Base-by-base conservation (phyloP, 2,329 filamentous ascomycete species). In the Cladosporium sphaerospermum region DNA sequence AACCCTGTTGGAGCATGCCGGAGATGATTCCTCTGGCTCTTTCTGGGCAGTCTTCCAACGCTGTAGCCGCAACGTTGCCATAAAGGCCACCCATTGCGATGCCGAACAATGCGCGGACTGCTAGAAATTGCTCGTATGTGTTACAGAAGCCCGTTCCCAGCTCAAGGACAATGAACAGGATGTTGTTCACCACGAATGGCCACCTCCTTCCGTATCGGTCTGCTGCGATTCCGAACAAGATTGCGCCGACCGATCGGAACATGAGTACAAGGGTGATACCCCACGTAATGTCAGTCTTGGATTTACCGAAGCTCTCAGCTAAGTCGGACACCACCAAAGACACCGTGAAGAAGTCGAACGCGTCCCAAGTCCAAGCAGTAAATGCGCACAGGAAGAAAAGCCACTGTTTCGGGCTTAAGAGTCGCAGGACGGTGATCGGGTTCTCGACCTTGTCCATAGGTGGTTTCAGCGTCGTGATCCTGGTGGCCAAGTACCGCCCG, bases 71-170 rank as follows among this genome's bases (percentile, higher is more conserved):
- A 9, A 77, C 79, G 59, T 83, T 83, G 3, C 81, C 81, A 59
- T 82, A 83, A 9, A 83, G 64, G 45, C 81, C 81, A 16, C 81
- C 81, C 81, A 84, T 84, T 6, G 81, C 81, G 61, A 84, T 79
- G 16, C 81, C 81, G 58, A 81, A 84, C 3, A 84, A 68, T 0
- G 81, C 78, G 13, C 81, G 73, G 44, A 81, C 78, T 2, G 72
- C 81, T 33, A 84, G 67, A 59, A 84, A 84, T 56, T 79, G 74
- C 8, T 76, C 64, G 62, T 82, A 83, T 2, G 77, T 82, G 8
- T 76, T 66, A 56, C 75, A 78, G 62, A 84, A 84, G 18, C 80
- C 80, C 0, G 81, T 81, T 1, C 74, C 81, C 7, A 84, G 69
- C 59, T 84, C 81, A 14, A 84, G 67, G 3, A 80, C 69, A 55